These are phyloP conservation scores for Candida ficus DNA, from an alignment of 805 yeast species.

Conservation along the genomic window DNA sequence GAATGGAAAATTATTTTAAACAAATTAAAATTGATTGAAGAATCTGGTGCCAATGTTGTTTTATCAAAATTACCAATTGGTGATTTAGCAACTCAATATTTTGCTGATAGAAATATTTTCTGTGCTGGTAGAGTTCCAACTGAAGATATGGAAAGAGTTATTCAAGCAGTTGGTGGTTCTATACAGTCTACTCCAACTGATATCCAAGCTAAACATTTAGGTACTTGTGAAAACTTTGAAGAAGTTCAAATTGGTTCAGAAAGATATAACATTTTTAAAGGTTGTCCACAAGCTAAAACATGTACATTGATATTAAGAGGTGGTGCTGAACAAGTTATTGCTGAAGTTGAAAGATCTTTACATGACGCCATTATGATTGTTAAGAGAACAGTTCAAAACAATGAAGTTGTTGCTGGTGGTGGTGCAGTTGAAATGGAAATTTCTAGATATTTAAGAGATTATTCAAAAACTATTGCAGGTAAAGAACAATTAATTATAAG, in stretches of 20 bases:
- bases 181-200: slow-evolving; percentile 76
- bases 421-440: slow-evolving; percentile 99
- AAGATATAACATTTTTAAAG: slow-evolving; percentile 87
- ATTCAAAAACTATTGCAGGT: slow-evolving; percentile 85
- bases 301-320: slow-evolving; percentile 93
- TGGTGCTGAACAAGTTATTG: slow-evolving; percentile 97
- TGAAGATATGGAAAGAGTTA: slow-evolving; percentile 90
- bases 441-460: slow-evolving; percentile 81
- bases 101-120: slow-evolving; percentile 92
- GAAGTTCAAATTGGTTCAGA: slow-evolving; percentile 96
- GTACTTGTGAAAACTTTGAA: slow-evolving; percentile 81
- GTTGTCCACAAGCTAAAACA: slow-evolving; percentile 88
- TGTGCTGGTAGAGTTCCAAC: slow-evolving; percentile 93
- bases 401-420: slow-evolving; percentile 93
- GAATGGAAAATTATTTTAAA: slow-evolving; percentile 93
- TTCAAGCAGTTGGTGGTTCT: slow-evolving; percentile 90
- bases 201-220: slow-evolving; percentile 65
- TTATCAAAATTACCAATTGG: slow-evolving; percentile 95
- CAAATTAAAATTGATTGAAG: slow-evolving; percentile 77
- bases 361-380: slow-evolving; percentile 99
- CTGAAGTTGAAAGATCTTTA: slow-evolving; percentile 94
- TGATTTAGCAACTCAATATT: slow-evolving; percentile 97
- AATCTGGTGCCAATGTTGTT: slow-evolving; percentile 87
- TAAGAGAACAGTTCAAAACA: slow-evolving; percentile 86
- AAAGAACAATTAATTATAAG: slow-evolving; percentile 90